Percentiles rank a stretch among this genome's conserved stretches.
Conservation (phyloP, 805 yeast genomes). For the Spathaspora girioi region DNA sequence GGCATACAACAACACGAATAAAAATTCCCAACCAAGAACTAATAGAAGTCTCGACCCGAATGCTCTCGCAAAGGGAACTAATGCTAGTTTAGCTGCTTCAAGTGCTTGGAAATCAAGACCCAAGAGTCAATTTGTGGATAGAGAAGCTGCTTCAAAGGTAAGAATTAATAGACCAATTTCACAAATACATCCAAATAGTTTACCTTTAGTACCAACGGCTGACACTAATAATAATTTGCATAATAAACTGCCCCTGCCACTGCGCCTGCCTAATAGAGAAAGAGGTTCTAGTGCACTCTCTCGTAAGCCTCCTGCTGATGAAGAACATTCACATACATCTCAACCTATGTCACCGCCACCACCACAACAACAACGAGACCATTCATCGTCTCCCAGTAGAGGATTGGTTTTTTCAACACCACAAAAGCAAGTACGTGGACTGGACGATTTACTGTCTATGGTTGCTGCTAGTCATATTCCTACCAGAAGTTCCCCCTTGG, state of each 20-base stretch:
- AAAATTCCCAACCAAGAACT: background rate
- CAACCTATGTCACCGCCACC: too few species aligned
- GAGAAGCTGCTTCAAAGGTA: background rate
- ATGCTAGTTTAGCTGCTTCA: background rate
- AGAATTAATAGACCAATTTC: background rate
- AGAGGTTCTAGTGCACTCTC: background rate
- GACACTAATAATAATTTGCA: background rate
- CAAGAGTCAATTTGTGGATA: background rate
- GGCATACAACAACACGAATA: background rate
- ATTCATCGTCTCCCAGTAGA: too few species aligned
- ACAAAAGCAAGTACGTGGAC: background rate
- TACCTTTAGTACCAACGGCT: background rate
- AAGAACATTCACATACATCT: background rate
- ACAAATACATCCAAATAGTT: background rate
- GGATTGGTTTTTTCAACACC: background rate
- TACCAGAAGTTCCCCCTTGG: background rate
- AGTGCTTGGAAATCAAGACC: conserved; percentile 2
- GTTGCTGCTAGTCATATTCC: background rate
- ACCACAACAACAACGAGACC: too few species aligned
- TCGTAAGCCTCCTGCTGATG: background rate
- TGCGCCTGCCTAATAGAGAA: background rate
- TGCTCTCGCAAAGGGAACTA: background rate
- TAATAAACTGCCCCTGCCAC: background rate
- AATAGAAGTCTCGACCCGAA: background rate
- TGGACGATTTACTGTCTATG: background rate